Evolutionary conservation across 805 yeast genomes (phyloP).

Genomic region (Ogataea pilisensis): DNA sequence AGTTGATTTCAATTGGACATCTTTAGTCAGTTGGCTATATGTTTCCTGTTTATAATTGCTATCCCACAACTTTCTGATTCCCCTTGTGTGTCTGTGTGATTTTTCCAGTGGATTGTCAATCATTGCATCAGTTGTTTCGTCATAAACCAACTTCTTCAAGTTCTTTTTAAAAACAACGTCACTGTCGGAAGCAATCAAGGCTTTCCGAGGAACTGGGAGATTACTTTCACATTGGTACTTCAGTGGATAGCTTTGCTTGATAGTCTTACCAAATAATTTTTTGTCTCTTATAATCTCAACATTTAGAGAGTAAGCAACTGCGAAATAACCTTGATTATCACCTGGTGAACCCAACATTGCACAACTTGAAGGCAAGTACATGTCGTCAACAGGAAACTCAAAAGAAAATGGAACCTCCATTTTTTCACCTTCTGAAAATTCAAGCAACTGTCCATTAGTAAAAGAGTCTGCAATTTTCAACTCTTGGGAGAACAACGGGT

Average conservation of each 20-base stretch:
- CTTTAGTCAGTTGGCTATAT: slow-evolving; percentile 6
- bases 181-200: slow-evolving; percentile 1
- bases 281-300: slow-evolving; percentile 1
- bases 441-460: not conserved
- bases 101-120: slow-evolving; percentile 9
- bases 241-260: not conserved
- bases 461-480: slow-evolving; percentile 10
- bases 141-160: slow-evolving; percentile 8
- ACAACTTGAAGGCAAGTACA: slow-evolving; percentile 16
- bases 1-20: slow-evolving; percentile 6
- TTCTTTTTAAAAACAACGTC: slow-evolving; percentile 6
- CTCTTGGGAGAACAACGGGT: not conserved
- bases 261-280: not conserved
- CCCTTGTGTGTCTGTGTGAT: slow-evolving; percentile 10
- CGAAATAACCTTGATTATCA: slow-evolving; percentile 9
- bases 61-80: slow-evolving; percentile 5
- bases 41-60: slow-evolving; percentile 6
- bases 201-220: not conserved
- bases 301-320: slow-evolving; percentile 12
- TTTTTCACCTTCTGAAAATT: not conserved
- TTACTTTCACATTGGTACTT: not conserved
- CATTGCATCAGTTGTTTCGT: slow-evolving; percentile 9
- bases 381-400: slow-evolving; percentile 12
- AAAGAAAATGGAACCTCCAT: slow-evolving; percentile 8
- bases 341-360: slow-evolving; percentile 9